Evolutionary conservation across 1,139 yeast genomes (phyloP), one percentile per base, ranked within the genome.

Genomic region (Blastobotrys serpentis): DNA sequence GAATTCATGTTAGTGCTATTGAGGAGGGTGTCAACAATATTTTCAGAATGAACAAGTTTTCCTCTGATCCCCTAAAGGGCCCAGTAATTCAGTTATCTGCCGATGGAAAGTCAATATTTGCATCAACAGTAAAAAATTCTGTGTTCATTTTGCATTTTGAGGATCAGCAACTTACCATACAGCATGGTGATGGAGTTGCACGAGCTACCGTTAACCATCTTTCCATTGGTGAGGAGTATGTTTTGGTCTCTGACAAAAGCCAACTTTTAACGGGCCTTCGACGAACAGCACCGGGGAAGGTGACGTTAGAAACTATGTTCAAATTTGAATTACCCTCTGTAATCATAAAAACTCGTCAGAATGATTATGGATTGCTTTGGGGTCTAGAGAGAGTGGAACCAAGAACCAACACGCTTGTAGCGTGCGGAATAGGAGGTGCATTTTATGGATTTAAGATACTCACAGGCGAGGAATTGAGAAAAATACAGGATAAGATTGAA

Each of bases 231-330:
- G 52, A 46, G 7, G 41, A 41, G 13, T 41, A 54, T 14, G 41
- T 49, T 7, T 21, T 56, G 5, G 50, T 52, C 17, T 47, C 56
- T 7, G 57, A 53, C 32, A 56, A 52, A 41, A 49, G 48, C 21
- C 47, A 50, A 39, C 36, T 38, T 22, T 26, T 52, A 11, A 49
- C 48, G 16, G 55, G 53, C 19, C 44, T 42, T 46, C 30, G 34
- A 23, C 34, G 43, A 18, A 13, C 13, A 3, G 44, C 42, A n/a
- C 25, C 30, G 2, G 37, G 39, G 18, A 34, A 46, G 4, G 29
- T 36, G 17, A 43, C 46, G 8, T 34, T 51, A 17, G 45, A 39
- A 4, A 42, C 46, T 3, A 26, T 23, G n/a, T 51, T 52, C 40
- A 29, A 25, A 26, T 25, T 47, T 5, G 45, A 45, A 30, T 39